Conservation (phyloP, 1,284 basidiomycete genomes). For the Rugosomyces carneus region DNA sequence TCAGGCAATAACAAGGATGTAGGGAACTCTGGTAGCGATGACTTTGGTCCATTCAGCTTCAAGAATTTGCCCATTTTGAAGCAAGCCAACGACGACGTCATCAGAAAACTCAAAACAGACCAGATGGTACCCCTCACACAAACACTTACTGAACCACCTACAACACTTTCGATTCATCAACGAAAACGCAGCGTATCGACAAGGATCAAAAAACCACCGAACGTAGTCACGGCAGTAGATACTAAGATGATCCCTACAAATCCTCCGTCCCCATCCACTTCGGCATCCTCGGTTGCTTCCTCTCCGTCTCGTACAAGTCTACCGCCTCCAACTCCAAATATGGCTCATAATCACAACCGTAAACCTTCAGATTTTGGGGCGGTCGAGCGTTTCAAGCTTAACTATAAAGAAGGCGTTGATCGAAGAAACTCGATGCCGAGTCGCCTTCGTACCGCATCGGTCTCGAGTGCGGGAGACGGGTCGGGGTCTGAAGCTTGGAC, state of each 20-base stretch:
- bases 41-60: constrained; percentile 98
- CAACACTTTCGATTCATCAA: constrained; percentile 36
- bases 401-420: constrained; percentile 64
- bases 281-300: constrained; percentile 88
- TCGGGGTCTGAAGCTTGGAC: constrained; percentile 72
- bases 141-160: constrained; percentile 58
- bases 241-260: constrained; percentile 53
- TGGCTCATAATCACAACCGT: constrained; percentile 56
- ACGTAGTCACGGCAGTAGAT: constrained; percentile 65
- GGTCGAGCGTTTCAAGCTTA: constrained; percentile 81
- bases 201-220: constrained; percentile 72
- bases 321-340: constrained; percentile 67
- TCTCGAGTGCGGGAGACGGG: constrained; percentile 72
- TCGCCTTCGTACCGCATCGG: constrained; percentile 81
- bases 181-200: constrained; percentile 71
- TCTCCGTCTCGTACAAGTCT: constrained; percentile 77
- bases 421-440: constrained; percentile 86
- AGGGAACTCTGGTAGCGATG: constrained; percentile 62
- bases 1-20: constrained; percentile 39
- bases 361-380: constrained; percentile 84
- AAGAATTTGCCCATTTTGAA: constrained; percentile 97
- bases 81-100: constrained; percentile 98
- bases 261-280: constrained; percentile 87
- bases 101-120: constrained; percentile 87
- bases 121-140: constrained; percentile 70